phyloP scores from a whole-genome alignment of 495 filamentous ascomycete genomes.

The Viridothelium virens region DNA sequence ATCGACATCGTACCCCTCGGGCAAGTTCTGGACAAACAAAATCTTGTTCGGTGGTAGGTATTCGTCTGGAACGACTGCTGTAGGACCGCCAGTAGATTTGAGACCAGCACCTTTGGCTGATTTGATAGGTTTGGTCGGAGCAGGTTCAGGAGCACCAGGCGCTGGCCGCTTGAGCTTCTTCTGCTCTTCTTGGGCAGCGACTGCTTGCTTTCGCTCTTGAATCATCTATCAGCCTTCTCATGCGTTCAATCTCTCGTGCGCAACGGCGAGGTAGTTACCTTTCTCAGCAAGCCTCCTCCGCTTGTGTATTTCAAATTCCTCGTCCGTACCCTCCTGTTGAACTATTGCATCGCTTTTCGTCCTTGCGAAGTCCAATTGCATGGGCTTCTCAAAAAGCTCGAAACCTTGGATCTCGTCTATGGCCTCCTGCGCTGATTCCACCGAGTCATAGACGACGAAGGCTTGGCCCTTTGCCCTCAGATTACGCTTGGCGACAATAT shows the following conservation, averaged over 20 bases:
- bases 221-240: neutral
- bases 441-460: slow-evolving; percentile 84
- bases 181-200: slow-evolving; percentile 67
- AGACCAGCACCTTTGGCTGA: slow-evolving; percentile 67
- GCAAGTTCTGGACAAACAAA: slow-evolving; percentile 89
- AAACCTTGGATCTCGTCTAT: slow-evolving; percentile 91
- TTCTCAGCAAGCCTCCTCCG: slow-evolving; percentile 79
- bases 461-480: slow-evolving; percentile 92
- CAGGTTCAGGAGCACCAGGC: slow-evolving; percentile 43
- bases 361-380: slow-evolving; percentile 78
- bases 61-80: slow-evolving; percentile 84
- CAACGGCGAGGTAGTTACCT: slow-evolving; percentile 45
- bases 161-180: slow-evolving; percentile 74
- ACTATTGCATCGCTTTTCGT: slow-evolving; percentile 87
- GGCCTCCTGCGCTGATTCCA: slow-evolving; percentile 66
- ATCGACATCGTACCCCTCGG: slow-evolving; percentile 77
- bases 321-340: slow-evolving; percentile 56
- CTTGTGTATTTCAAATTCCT: slow-evolving; percentile 86
- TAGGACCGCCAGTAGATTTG: slow-evolving; percentile 65
- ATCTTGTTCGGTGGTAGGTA: slow-evolving; percentile 96
- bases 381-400: slow-evolving; percentile 87
- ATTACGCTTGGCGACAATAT: slow-evolving; percentile 87
- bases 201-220: slow-evolving; percentile 83
- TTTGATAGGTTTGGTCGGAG: slow-evolving; percentile 58
- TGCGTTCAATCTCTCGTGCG: neutral